phyloP scores from a whole-genome alignment of 1,284 basidiomycete genomes.

The Microbotryum silenes-acaulis region DNA sequence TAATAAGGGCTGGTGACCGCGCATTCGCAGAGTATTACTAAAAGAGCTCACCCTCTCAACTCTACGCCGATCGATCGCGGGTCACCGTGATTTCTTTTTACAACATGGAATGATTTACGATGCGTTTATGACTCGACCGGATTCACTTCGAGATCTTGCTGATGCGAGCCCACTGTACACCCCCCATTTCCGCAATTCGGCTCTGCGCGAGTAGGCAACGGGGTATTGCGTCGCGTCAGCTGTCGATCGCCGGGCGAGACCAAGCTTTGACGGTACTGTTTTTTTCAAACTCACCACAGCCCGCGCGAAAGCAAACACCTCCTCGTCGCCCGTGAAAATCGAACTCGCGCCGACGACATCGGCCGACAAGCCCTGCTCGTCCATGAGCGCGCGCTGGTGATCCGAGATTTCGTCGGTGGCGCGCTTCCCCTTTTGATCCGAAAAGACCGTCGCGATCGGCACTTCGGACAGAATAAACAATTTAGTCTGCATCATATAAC shows the following conservation, averaged over 20 bases:
- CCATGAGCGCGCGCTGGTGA: constrained; percentile 76
- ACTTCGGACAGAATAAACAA: constrained; percentile 83
- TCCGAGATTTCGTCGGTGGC: constrained; percentile 52
- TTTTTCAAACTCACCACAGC: constrained; percentile 44
- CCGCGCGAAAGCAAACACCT: constrained; percentile 87
- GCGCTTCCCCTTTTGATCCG: constrained; percentile 50
- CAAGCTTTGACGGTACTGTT: neutral
- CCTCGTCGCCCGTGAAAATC: constrained; percentile 88
- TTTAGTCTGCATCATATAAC: constrained; percentile 55
- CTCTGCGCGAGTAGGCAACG: constrained; percentile 6
- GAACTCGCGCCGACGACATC: constrained; percentile 69
- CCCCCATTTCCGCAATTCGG: constrained; percentile 26
- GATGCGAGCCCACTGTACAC: constrained; percentile 20
- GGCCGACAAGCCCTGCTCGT: constrained; percentile 63
- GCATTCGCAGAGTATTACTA: too few relatives aligned
- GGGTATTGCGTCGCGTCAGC: neutral
- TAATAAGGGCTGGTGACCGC: too few relatives aligned
- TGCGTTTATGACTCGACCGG: neutral
- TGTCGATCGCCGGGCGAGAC: neutral
- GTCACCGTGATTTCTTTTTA: too few relatives aligned
- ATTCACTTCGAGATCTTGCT: neutral
- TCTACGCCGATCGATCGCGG: too few relatives aligned
- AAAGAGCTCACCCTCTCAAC: too few relatives aligned
- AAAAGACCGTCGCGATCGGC: constrained; percentile 78
- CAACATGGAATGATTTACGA: too few relatives aligned